Percentiles rank a stretch among this genome's conserved stretches.
Evolutionary conservation across 2,329 filamentous ascomycete species (phyloP).

Genomic region (Fusarium sp.): DNA sequence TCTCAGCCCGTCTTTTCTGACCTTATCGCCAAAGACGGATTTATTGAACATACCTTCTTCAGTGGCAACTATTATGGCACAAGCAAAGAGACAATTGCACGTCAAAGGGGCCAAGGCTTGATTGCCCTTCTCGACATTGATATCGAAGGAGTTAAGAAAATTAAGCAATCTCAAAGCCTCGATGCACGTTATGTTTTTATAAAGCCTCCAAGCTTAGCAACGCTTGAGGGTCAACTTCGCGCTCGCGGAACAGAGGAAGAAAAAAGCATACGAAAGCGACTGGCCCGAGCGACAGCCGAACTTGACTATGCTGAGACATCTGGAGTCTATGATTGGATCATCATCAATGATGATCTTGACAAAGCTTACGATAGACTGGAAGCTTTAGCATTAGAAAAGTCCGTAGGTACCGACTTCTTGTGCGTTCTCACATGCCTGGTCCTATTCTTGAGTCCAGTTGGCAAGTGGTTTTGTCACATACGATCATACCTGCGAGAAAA

Average conservation of each 20-base stretch:
- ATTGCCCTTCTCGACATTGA: not conserved
- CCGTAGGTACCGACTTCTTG: too few species aligned
- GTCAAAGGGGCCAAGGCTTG: not conserved
- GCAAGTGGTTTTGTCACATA: too few species aligned
- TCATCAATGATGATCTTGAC: not conserved
- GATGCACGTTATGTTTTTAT: not conserved
- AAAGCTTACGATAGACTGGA: not conserved
- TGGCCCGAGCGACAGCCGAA: not conserved
- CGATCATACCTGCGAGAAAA: too few species aligned
- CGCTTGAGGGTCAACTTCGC: not conserved
- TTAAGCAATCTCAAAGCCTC: not conserved
- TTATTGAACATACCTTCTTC: not conserved
- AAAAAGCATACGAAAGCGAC: not conserved
- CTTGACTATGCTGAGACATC: not conserved
- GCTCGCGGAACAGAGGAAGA: not conserved
- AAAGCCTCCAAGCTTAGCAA: not conserved
- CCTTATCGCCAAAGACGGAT: not conserved
- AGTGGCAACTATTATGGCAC: not conserved
- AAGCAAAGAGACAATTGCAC: not conserved
- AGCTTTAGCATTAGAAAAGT: not conserved
- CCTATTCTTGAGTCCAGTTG: too few species aligned
- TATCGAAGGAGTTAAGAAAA: not conserved
- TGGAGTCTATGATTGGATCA: not conserved
- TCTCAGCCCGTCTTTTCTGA: not conserved
- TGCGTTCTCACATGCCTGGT: too few species aligned